These are phyloP conservation scores for Microcera coccophila DNA, from an alignment of 2,329 filamentous ascomycete genomes.

Conservation along the genomic window DNA sequence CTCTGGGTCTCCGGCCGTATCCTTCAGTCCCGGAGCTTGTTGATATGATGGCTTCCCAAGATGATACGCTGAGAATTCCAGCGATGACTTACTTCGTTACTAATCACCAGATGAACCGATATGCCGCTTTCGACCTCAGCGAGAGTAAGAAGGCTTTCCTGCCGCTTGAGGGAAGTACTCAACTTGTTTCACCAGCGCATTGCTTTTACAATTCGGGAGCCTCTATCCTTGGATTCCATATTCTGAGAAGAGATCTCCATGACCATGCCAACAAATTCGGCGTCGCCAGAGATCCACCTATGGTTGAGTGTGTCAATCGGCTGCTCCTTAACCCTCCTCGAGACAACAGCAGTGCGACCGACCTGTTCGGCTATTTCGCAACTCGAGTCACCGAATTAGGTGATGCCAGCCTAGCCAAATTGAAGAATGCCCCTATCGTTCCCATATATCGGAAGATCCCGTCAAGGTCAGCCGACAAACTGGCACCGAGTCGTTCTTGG, in stretches of 20 bases:
- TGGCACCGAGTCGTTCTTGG: constrained; percentile 27
- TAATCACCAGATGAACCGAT: constrained; percentile 74
- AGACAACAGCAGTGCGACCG: constrained; percentile 61
- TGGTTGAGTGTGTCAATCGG: constrained; percentile 70
- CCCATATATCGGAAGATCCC: constrained; percentile 51
- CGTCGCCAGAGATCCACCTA: constrained; percentile 75
- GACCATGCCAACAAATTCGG: constrained; percentile 80
- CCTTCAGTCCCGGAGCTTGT: constrained; percentile 73
- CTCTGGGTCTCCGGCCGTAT: constrained; percentile 67
- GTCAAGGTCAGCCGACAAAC: constrained; percentile 38
- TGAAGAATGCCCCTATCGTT: constrained; percentile 66
- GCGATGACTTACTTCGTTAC: constrained; percentile 79
- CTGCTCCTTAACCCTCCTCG: constrained; percentile 70
- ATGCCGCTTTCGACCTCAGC: constrained; percentile 60
- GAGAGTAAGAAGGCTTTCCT: constrained; percentile 58
- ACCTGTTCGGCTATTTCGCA: constrained; percentile 80
- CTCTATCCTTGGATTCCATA: constrained; percentile 73
- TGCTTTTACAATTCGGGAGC: constrained; percentile 82
- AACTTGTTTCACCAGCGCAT: constrained; percentile 66
- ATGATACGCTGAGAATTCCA: constrained; percentile 57
- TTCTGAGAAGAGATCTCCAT: constrained; percentile 72
- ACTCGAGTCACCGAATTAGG: constrained; percentile 71
- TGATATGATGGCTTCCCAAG: constrained; percentile 66
- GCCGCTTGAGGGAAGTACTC: constrained; percentile 65
- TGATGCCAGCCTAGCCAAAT: constrained; percentile 52